Conservation (phyloP, 495 filamentous ascomycete genomes). For the Neurospora sp. region DNA sequence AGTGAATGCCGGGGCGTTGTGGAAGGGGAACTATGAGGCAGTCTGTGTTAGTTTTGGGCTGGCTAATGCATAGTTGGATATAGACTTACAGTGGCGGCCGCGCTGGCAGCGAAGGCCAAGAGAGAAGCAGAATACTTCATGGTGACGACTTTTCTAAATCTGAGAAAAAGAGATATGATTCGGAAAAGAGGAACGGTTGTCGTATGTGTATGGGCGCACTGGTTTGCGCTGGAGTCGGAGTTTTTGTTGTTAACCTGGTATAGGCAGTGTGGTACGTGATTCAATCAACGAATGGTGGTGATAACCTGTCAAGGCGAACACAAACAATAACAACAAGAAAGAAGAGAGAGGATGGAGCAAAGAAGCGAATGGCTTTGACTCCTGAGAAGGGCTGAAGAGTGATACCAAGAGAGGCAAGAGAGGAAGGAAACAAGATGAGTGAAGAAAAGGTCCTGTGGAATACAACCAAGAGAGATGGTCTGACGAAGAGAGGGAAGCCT, state of each 20-base stretch:
- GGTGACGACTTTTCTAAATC: conserved; percentile 11
- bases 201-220: neutral
- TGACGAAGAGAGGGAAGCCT: neutral
- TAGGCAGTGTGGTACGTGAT: neutral
- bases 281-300: conserved; percentile 16
- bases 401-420: neutral
- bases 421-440: neutral
- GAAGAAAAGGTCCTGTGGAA: neutral
- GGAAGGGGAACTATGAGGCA: conserved; percentile 35
- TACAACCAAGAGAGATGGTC: neutral
- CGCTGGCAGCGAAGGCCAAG: conserved; percentile 48
- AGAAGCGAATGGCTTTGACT: conserved; percentile 50
- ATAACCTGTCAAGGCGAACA: conserved; percentile 1
- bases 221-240: neutral
- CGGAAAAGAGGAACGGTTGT: conserved; percentile 8
- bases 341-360: conserved; percentile 34
- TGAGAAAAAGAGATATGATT: conserved; percentile 4
- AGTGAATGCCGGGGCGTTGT: conserved; percentile 47
- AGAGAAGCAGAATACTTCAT: conserved; percentile 42
- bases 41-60: conserved; percentile 11
- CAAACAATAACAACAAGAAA: conserved; percentile 13
- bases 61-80: neutral
- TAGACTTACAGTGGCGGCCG: conserved; percentile 44
- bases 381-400: conserved; percentile 4
- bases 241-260: neutral